Conservation (phyloP, 2,329 filamentous ascomycete species). For the Nakataea oryzae region DNA sequence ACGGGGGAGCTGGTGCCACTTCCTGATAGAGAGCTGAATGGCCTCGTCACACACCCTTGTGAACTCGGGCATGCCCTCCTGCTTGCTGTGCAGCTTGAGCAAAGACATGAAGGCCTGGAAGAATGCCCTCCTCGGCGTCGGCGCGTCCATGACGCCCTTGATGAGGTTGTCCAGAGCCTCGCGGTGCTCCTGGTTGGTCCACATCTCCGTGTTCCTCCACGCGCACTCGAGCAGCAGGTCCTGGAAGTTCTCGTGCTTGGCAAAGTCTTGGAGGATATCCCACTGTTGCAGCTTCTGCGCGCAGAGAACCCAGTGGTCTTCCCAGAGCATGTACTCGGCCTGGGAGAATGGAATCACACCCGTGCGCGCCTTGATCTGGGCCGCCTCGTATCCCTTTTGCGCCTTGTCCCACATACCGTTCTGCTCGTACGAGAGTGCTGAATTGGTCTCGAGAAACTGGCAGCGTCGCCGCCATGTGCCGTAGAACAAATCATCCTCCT, state of each 20-base stretch:
- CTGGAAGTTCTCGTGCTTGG: conserved; percentile 97
- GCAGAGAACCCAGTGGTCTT: conserved; percentile 97
- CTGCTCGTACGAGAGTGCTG: conserved; percentile 93
- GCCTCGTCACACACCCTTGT: conserved; percentile 89
- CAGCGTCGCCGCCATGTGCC: conserved; percentile 92
- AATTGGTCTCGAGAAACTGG: conserved; percentile 95
- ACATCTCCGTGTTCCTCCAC: conserved; percentile 93
- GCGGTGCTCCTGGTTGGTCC: conserved; percentile 75
- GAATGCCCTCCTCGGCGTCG: conserved; percentile 86
- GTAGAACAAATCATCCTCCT: conserved; percentile 96
- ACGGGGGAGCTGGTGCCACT: conserved; percentile 97
- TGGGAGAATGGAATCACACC: conserved; percentile 94
- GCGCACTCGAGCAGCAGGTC: conserved; percentile 90
- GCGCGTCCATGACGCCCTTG: conserved; percentile 95
- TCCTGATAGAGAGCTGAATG: conserved; percentile 91
- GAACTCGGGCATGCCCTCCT: conserved; percentile 72
- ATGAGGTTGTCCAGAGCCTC: conserved; percentile 88
- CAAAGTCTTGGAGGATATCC: conserved; percentile 95
- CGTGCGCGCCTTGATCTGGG: conserved; percentile 93
- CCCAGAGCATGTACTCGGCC: conserved; percentile 97
- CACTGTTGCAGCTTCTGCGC: conserved; percentile 98
- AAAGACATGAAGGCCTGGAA: conserved; percentile 98
- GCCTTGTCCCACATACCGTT: conserved; percentile 99
- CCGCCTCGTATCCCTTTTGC: conserved; percentile 90
- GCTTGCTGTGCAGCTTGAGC: conserved; percentile 85